Base-by-base conservation (phyloP, 2,329 filamentous ascomycete species). In the Fusarium metavorans region DNA sequence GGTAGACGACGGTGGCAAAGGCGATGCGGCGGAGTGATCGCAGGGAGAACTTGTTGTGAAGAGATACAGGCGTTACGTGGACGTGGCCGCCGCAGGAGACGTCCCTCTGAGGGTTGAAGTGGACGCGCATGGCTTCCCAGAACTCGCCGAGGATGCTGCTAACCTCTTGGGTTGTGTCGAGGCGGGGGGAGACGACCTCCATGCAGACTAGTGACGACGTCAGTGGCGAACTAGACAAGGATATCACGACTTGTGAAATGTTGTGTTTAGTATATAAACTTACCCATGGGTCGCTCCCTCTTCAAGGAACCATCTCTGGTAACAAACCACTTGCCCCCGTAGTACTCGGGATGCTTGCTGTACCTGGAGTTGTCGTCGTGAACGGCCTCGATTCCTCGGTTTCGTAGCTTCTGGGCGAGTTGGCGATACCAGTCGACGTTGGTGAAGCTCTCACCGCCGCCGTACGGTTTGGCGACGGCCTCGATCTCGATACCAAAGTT, bases 401-500 rank as follows among this genome's bases (percentile, higher is more conserved):
- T 84, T 13, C 77, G 79, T 23, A 84, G 78, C 69, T 83, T 84
- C 71, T 83, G 80, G 9, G 82, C 82, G 25, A 84, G 79, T 54
- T 84, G 81, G 16, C 82, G 81, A 66, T 84, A 84, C 82, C 82
- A 84, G 73, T 84, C 82, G 65, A 82, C 82, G 58, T 82, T 83
- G 63, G 81, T 79, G 76, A 84, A 84, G 73, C 72, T 80, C 66
- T 83, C 80, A 37, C 76, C 79, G 60, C 80, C 79, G 48, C 82
- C 82, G 64, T 84, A 83, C 10, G 83, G 83, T 65, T 80, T 82
- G 16, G 78, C 82, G 27, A 84, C 78, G 56, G 81, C 77, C 66
- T 84, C 83, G 52, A 84, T 84, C 74, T 84, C 83, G 65, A 84
- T 77, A 62, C 83, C 83, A 63, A 84, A 84, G 70, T 83, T 84